These are phyloP conservation scores for Zygosaccharomyces rouxii DNA, from an alignment of 805 yeast species.

Conservation along the genomic window DNA sequence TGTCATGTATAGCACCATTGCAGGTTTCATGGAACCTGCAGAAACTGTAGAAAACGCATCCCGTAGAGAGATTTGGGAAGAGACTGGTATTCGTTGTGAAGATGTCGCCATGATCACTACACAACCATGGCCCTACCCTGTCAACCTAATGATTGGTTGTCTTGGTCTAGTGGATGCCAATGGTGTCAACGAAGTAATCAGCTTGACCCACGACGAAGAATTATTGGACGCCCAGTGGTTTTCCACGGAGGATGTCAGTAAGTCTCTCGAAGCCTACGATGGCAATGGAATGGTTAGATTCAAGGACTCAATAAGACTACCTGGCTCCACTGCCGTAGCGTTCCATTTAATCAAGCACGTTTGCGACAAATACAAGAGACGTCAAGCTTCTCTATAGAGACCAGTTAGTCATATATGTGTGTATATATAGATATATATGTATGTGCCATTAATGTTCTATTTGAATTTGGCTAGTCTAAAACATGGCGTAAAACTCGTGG, in stretches of 20 bases:
- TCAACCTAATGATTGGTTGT: constrained; percentile 90
- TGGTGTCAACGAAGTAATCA: constrained; percentile 58
- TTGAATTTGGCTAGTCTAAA: too few species aligned
- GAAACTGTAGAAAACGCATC: constrained; percentile 89
- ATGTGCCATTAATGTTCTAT: too few species aligned
- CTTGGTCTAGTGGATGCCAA: constrained; percentile 70
- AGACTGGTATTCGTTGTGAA: constrained; percentile 71
- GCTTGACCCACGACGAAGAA: constrained; percentile 81
- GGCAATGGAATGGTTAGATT: constrained; percentile 23
- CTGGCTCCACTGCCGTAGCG: constrained; percentile 33
- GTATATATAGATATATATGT: not conserved
- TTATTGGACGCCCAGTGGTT: constrained; percentile 85
- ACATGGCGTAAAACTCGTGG: not conserved
- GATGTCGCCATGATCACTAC: constrained; percentile 60
- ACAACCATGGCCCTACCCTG: constrained; percentile 99
- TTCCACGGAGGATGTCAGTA: constrained; percentile 47
- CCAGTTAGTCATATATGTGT: too few species aligned
- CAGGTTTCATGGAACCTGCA: constrained; percentile 95
- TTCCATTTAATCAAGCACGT: constrained; percentile 21
- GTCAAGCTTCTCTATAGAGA: constrained; percentile 9
- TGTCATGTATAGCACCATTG: constrained; percentile 74
- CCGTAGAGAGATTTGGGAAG: constrained; percentile 90
- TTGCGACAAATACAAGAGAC: constrained; percentile 14
- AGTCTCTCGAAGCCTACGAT: constrained; percentile 33
- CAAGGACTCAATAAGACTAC: constrained; percentile 23